Base-by-base conservation (phyloP, 2,329 filamentous ascomycete genomes). In the Penicillium sp. region DNA sequence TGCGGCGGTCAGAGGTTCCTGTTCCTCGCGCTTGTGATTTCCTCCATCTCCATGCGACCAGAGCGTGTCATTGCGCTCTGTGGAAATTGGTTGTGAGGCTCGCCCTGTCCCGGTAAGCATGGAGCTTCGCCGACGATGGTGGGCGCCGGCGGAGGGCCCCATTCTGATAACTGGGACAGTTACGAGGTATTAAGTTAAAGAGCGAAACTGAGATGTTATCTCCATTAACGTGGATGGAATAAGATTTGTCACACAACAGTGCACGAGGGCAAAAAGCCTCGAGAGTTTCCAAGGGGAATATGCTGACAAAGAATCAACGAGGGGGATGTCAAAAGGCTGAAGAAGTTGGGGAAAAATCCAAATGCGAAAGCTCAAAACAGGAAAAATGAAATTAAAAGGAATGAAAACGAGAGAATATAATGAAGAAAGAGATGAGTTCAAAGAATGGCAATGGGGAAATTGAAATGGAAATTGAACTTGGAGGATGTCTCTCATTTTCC, bases 31-130 rank as follows among this genome's bases (percentile, higher is more conserved):
- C 52, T 68, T 70, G 39, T 62, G 52, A 52, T 23, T 51, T 15
- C 49, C 58, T 15, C 53, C 55, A 29, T 72, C 69, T 38, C 63
- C 63, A 54, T 53, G 61, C 31, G 58, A 56, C 50, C 64, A 61
- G 16, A 60, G 54, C 41, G 58, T 58, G n/a, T 73, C 71, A 52
- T 72, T 66, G 56, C 61, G 70, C 32, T 78, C 76, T 38, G 69
- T 64, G 15, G 61, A 41, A 40, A 55, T 55, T 29, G 72, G 60
- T 42, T 63, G 67, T 6, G 80, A 75, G 6, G 84, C 84, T 15
- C 79, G 82, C 50, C 82, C 82, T 79, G 64, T 53, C 44, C 62
- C 65, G 32, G 71, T 68, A 49, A 74, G 61, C 46, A 72, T 64
- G 46, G 72, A 74, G 60, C 72, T 74, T 51, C 72, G 71, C 59